Base-by-base conservation (phyloP, 2,329 filamentous ascomycete species). In the Coniochaeta pulveracea region DNA sequence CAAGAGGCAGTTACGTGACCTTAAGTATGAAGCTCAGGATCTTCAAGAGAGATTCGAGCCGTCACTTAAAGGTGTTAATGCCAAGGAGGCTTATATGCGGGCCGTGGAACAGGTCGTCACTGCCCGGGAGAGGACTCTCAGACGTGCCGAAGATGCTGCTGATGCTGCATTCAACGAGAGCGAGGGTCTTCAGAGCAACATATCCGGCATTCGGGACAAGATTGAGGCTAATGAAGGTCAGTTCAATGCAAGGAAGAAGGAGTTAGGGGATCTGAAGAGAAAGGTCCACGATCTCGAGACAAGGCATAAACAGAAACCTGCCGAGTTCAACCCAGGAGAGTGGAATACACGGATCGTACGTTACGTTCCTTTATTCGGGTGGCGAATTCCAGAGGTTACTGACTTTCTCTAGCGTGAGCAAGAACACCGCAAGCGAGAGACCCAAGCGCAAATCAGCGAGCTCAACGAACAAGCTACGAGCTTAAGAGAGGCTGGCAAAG, bases 261-360 rank as follows among this genome's bases (percentile, higher is more conserved):
- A 76, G 6, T 41, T 70, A 1, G 53, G 53, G 10, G 54, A 58
- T 15, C 56, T 69, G n/a, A 64, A 67, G 29, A 63, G 66, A 26
- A 67, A 58, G 17, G 76, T 93, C 29, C 71, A 66, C 3, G 59
- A 61, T 6, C 57, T 88, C n/a, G 68, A 81, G 48, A 74, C 69
- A 5, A 67, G 72, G 39, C 56, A 76, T 42, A 69, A 76, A 37
- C 70, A 77, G 26, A 64, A 66, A 10, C 76, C 80, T 0, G 61
- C 69, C 0, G 69, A 77, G 5, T 85, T 91, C 47, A 76, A 91
- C 48, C 55, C 73, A 8, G 61, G 67, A 5, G 72, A 72, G 4
- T 88, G 76, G 59, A 91, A 89, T 43, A 69, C 75, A 34, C 72
- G 72, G 41, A 79, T 86, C 53, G 80, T 83, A 56, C 55, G 77